These are phyloP conservation scores for Emergomyces pasteurianus DNA, from an alignment of 2,329 filamentous ascomycete species.

Conservation along the genomic window DNA sequence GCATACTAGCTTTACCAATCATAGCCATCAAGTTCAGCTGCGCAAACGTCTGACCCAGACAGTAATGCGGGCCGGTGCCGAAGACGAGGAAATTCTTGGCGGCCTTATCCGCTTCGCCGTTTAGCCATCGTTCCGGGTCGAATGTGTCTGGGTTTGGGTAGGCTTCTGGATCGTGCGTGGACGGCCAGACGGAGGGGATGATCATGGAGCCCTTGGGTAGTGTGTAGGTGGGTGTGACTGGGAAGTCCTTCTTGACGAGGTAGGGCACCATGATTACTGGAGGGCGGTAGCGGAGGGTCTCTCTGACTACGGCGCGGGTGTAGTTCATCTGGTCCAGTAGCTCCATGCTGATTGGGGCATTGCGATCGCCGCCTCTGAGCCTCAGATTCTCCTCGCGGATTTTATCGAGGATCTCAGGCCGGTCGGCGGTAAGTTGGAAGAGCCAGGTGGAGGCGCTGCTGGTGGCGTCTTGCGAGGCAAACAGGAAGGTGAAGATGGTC, in stretches of 20 bases:
- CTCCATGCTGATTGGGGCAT: conserved; percentile 64
- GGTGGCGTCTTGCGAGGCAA: conserved; percentile 94
- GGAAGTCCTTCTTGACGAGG: conserved; percentile 87
- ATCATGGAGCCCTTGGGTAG: conserved; percentile 92
- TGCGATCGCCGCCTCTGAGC: conserved; percentile 60
- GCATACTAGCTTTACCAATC: conserved; percentile 78
- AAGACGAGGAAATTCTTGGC: conserved; percentile 97
- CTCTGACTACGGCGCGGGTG: conserved; percentile 82
- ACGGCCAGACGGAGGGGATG: conserved; percentile 79
- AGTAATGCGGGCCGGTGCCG: conserved; percentile 92
- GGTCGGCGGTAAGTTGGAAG: conserved; percentile 87
- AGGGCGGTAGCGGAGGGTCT: conserved; percentile 84
- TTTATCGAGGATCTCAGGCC: conserved; percentile 81
- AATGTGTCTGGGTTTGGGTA: conserved; percentile 83
- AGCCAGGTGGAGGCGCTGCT: conserved; percentile 89
- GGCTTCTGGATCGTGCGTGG: conserved; percentile 82
- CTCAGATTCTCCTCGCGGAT: conserved; percentile 82
- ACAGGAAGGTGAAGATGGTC: conserved; percentile 92
- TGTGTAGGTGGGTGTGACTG: conserved; percentile 78
- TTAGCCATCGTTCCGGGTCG: conserved; percentile 84
- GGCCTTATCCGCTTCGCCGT: conserved; percentile 76
- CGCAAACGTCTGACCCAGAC: conserved; percentile 85
- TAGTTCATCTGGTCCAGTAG: conserved; percentile 80
- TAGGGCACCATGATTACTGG: conserved; percentile 98
- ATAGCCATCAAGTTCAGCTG: conserved; percentile 78